phyloP scores from a whole-genome alignment of 2,329 filamentous ascomycete species.

The Pseudocercospora cruenta region DNA sequence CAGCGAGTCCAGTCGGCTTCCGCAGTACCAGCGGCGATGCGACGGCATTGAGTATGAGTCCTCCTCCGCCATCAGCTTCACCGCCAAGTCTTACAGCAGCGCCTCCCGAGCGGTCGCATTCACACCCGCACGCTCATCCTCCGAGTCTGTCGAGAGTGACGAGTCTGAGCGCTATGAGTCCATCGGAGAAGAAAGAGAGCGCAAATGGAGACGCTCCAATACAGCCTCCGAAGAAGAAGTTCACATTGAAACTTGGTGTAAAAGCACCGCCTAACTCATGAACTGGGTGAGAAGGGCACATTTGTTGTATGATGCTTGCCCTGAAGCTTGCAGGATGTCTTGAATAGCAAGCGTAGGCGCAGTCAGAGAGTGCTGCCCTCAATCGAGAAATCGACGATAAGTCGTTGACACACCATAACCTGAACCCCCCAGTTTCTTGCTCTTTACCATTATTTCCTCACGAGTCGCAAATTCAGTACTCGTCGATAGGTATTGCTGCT shows the following conservation, averaged over 20 bases:
- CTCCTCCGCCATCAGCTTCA: constrained; percentile 15
- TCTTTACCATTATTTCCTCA: background rate
- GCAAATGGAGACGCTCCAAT: background rate
- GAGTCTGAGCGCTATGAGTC: constrained; percentile 18
- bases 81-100: constrained; percentile 8
- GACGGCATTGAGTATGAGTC: constrained; percentile 13
- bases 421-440: background rate
- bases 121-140: constrained; percentile 17
- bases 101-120: background rate
- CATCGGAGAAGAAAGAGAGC: constrained; percentile 11
- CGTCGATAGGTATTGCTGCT: background rate
- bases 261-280: background rate
- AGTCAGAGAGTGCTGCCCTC: background rate
- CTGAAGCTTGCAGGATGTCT: background rate
- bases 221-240: constrained; percentile 32
- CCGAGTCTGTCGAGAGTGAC: constrained; percentile 20
- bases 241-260: constrained; percentile 32
- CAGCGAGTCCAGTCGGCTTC: constrained; percentile 12
- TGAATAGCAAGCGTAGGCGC: background rate
- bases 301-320: background rate
- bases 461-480: background rate
- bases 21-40: constrained; percentile 16
- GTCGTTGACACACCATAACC: background rate
- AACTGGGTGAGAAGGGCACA: background rate
- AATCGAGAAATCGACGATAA: background rate